phyloP scores from a whole-genome alignment of 2,329 filamentous ascomycete genomes.

The Aureobasidium mangrovei region DNA sequence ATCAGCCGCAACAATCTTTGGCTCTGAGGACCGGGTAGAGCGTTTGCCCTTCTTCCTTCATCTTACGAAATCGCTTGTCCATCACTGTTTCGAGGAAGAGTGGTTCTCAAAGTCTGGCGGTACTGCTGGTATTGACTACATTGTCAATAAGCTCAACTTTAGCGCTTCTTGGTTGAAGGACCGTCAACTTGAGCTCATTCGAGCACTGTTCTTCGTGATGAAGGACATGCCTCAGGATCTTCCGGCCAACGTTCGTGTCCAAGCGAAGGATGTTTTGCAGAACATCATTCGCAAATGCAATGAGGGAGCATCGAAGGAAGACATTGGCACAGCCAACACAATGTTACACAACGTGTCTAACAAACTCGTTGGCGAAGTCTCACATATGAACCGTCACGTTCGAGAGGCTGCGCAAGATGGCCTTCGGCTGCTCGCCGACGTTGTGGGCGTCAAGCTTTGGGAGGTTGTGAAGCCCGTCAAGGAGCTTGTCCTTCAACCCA shows the following conservation, averaged over 20 bases:
- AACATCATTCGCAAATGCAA: conserved; percentile 71
- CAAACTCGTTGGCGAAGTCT: conserved; percentile 77
- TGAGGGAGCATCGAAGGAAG: conserved; percentile 69
- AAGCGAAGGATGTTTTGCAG: conserved; percentile 76
- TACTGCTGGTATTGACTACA: conserved; percentile 76
- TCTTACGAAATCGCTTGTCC: conserved; percentile 75
- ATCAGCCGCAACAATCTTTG: conserved; percentile 69
- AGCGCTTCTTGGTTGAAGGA: conserved; percentile 74
- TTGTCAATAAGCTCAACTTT: conserved; percentile 76
- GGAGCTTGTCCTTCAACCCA: conserved; percentile 78
- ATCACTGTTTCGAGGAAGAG: conserved; percentile 93
- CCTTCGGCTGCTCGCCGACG: conserved; percentile 71
- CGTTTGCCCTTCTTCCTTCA: conserved; percentile 77
- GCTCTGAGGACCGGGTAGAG: conserved; percentile 60
- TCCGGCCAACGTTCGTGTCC: conserved; percentile 75
- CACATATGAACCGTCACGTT: conserved; percentile 93
- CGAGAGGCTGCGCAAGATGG: conserved; percentile 77
- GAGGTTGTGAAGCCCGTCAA: conserved; percentile 86
- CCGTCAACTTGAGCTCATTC: conserved; percentile 79
- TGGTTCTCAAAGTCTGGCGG: conserved; percentile 98
- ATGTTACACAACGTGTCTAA: conserved; percentile 70
- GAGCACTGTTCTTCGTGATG: conserved; percentile 91
- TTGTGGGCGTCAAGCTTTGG: conserved; percentile 69
- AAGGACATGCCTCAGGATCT: conserved; percentile 96
- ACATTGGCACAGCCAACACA: conserved; percentile 58